These are phyloP conservation scores for Dendrobium officinale DNA, from an alignment of 106 monocot genomes.

Conservation along the genomic window DNA sequence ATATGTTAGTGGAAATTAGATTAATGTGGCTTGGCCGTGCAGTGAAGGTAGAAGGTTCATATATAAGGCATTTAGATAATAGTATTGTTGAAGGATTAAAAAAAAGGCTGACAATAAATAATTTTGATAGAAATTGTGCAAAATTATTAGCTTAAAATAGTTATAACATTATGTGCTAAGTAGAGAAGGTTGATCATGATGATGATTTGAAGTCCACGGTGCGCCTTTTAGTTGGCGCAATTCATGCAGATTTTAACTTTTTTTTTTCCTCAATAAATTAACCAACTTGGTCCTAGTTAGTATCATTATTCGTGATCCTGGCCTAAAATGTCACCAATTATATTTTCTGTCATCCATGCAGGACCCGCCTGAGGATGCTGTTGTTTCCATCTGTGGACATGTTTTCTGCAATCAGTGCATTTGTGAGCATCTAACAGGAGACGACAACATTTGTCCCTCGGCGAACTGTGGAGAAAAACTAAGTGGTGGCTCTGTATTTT, in stretches of 20 bases:
- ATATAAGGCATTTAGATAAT: too few species aligned
- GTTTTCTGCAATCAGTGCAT: slow-evolving; percentile 96
- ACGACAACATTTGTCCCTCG: slow-evolving; percentile 57
- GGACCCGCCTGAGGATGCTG: slow-evolving; percentile 97
- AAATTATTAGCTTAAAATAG: too few species aligned
- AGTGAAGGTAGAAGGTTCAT: too few species aligned
- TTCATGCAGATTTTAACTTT: neutral
- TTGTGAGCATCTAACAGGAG: slow-evolving; percentile 64
- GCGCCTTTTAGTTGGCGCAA: neutral
- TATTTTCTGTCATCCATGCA: slow-evolving; percentile 15
- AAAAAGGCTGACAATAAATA: too few species aligned
- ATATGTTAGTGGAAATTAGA: too few species aligned
- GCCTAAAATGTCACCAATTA: neutral
- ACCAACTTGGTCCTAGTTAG: neutral
- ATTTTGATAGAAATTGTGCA: too few species aligned
- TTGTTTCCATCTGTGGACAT: slow-evolving; percentile 86
- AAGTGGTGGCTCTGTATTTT: slow-evolving; percentile 55
- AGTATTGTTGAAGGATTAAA: too few species aligned
- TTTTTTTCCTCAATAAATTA: neutral
- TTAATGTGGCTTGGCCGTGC: too few species aligned
- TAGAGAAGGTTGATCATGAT: neutral
- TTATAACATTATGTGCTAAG: too few species aligned
- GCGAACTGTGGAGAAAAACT: slow-evolving; percentile 53
- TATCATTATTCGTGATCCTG: neutral
- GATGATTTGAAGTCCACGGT: neutral